phyloP scores from a whole-genome alignment of 202 grass and related monocot genomes.

The Setaria viridis region DNA sequence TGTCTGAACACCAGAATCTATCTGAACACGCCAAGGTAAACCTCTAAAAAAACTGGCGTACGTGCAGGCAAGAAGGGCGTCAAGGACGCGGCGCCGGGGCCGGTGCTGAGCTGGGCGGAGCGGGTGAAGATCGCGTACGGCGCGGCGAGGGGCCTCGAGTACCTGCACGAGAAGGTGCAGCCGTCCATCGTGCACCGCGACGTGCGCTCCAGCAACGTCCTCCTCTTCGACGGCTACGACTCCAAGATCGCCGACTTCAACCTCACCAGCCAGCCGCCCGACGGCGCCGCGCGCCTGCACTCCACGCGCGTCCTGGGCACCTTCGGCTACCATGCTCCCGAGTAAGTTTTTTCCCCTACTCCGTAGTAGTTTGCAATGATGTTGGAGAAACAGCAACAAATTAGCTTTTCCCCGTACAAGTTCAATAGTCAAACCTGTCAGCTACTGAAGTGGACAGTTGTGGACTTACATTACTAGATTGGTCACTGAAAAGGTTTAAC shows the following conservation, averaged over 20 bases:
- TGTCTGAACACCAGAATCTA: no score
- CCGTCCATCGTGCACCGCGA: slow-evolving; percentile 64
- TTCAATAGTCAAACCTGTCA: not conserved
- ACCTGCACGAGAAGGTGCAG: slow-evolving; percentile 68
- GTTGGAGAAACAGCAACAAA: not conserved
- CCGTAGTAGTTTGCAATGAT: not conserved
- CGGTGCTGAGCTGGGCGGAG: slow-evolving; percentile 47
- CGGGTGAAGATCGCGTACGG: slow-evolving; percentile 64
- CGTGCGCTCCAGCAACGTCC: slow-evolving; percentile 65
- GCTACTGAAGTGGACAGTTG: not conserved
- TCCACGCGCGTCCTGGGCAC: slow-evolving; percentile 64
- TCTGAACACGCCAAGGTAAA: not conserved
- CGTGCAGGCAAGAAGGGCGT: slow-evolving; percentile 64
- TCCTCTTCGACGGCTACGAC: slow-evolving; percentile 58
- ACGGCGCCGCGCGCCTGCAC: slow-evolving; percentile 56
- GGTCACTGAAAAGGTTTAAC: not conserved
- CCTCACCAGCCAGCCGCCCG: slow-evolving; percentile 53
- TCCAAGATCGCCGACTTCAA: slow-evolving; percentile 67
- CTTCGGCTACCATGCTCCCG: slow-evolving; percentile 68
- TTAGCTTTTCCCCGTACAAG: not conserved
- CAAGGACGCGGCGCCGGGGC: slow-evolving; percentile 54
- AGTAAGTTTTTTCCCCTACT: slow-evolving; percentile 6
- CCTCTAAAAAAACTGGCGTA: no score
- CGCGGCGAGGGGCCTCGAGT: slow-evolving; percentile 59
- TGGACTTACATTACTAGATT: not conserved